A percentile compares a stretch with the other conserved stretches of the same genome.
phyloP scores from a whole-genome alignment of 78 protist genomes.

The Neovahlkampfia damariscottae region DNA sequence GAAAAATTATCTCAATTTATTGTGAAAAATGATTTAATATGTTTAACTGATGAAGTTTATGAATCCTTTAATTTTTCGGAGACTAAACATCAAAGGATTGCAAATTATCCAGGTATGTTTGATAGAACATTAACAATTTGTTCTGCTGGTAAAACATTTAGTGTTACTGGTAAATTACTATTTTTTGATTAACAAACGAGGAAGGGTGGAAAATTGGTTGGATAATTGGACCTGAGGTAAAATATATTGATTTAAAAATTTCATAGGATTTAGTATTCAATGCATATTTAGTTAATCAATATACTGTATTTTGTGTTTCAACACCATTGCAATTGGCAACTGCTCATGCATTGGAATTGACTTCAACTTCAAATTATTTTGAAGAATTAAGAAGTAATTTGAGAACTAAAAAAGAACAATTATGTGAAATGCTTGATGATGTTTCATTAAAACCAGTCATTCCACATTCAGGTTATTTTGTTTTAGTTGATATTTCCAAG shows the following conservation, averaged over 20 bases:
- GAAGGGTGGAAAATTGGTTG: neutral
- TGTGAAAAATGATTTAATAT: constrained; percentile 14
- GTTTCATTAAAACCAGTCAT: neutral
- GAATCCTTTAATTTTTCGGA: constrained; percentile 39
- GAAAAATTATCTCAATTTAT: constrained; percentile 26
- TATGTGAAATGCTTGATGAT: neutral
- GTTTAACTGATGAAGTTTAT: constrained; percentile 63
- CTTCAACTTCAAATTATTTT: neutral
- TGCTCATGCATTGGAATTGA: constrained; percentile 1
- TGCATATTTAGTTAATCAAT: constrained; percentile 12
- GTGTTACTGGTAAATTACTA: constrained; percentile 33
- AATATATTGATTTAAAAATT: too few species aligned
- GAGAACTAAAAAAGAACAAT: neutral
- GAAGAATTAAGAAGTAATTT: neutral
- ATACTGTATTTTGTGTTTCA: constrained; percentile 36
- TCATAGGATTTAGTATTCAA: neutral
- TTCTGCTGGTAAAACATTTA: constrained; percentile 58
- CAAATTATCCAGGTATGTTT: constrained; percentile 23
- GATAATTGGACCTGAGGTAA: too few species aligned
- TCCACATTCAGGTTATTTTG: constrained; percentile 33
- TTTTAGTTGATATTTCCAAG: constrained; percentile 22
- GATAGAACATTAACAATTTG: constrained; percentile 57
- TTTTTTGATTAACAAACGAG: neutral
- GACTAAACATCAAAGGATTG: constrained; percentile 17
- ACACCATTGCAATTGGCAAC: constrained; percentile 60